Evolutionary conservation across 148 eudicot species (phyloP), one percentile per base, ranked within the genome.

Genomic region (Simmondsia chinensis): DNA sequence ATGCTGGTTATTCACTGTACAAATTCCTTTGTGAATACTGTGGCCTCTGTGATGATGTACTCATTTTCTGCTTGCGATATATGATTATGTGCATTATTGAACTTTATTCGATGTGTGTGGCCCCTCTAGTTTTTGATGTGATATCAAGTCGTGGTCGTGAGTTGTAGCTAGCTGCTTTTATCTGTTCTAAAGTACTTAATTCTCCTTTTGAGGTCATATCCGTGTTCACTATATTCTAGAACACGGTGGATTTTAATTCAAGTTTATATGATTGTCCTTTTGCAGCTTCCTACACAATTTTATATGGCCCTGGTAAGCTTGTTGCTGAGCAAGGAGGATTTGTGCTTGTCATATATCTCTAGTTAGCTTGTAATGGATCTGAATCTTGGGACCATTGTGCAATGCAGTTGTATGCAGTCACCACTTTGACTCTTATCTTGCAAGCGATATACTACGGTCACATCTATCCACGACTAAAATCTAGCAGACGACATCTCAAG

Each of bases 251-350:
- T n/a, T n/a, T n/a, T n/a, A n/a, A n/a, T n/a, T n/a, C n/a, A n/a
- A n/a, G n/a, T n/a, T n/a, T n/a, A n/a, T n/a, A n/a, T n/a, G n/a
- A n/a, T 36, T 51, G 1, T 44, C 20, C 23, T 39, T 41, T 32
- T 71, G 66, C 94, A 83, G 94, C 94, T 83, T 51, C 83, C 94
- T 20, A 83, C 94, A 23, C 94, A 83, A 47, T 73, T 63, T 55
- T 83, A 83, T 57, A 76, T 55, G 72, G 94, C 94, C 48, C 11
- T 83, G 65, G 94, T 83, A 73, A 61, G 76, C 43, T 42, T 26
- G 19, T 12, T 49, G 29, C 20, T 29, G 7, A 6, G 23, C 12
- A 3, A 24, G 9, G 5, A 23, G 17, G 9, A n/a, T 22, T 16
- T 18, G 30, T 40, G 9, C 14, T 58, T 29, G 26, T 36, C 10